A percentile compares a stretch with the other conserved stretches of the same genome.
These are phyloP conservation scores for Pittosporum tobira DNA, from an alignment of 129 eudicot species.

Conservation along the genomic window DNA sequence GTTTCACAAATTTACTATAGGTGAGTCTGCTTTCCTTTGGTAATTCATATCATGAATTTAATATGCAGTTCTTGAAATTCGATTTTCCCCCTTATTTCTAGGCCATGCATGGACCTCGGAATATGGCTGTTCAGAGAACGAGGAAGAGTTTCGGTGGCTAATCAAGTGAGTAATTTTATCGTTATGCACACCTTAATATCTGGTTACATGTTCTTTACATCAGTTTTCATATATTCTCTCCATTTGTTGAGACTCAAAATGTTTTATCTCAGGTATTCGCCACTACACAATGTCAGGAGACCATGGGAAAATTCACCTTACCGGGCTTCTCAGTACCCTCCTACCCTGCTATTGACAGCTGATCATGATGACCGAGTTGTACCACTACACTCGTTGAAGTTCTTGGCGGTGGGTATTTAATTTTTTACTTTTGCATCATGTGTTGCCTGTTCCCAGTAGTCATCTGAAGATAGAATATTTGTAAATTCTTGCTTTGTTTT, in stretches of 20 bases:
- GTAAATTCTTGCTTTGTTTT: not conserved
- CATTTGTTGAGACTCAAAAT: not conserved
- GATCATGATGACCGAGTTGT: constrained; percentile 98
- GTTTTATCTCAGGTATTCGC: constrained; percentile 62
- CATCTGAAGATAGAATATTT: not conserved
- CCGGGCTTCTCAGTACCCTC: constrained; percentile 52
- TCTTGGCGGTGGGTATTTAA: constrained; percentile 53
- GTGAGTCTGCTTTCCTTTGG: constrained; percentile 28
- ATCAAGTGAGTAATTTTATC: constrained; percentile 51
- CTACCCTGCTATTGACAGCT: constrained; percentile 83
- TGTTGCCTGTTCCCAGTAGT: not conserved
- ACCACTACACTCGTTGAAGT: constrained; percentile 80
- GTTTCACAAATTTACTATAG: constrained; percentile 89
- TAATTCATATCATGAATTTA: constrained; percentile 1
- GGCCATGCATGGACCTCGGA: constrained; percentile 97
- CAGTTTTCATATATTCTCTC: not conserved
- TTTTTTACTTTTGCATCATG: no score
- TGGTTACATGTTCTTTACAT: not conserved
- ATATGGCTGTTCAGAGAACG: constrained; percentile 79
- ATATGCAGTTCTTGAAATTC: not conserved
- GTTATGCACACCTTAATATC: not conserved
- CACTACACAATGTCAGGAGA: constrained; percentile 73
- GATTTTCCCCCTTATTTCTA: constrained; percentile 9
- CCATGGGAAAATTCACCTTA: constrained; percentile 71
- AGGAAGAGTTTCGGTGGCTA: constrained; percentile 72